Evolutionary conservation across 495 filamentous ascomycete species (phyloP), one percentile per base, ranked within the genome.

Genomic region (Lichenothelia convexa): DNA sequence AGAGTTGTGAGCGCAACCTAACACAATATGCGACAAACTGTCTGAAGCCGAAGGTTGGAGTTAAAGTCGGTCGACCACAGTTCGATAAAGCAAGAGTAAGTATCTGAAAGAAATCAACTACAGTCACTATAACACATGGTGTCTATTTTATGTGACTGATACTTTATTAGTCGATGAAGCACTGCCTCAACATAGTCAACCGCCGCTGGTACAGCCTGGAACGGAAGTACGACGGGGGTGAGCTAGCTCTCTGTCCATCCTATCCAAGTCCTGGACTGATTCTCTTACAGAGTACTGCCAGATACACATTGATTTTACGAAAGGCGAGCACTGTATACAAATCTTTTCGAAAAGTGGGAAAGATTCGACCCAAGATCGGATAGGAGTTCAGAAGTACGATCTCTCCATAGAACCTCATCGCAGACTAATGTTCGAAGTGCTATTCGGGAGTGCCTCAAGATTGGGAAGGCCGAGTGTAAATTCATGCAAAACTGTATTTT

Each of bases 261-360:
- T 32, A 29, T 8, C n/a, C n/a, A n/a, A n/a, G n/a, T n/a, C n/a
- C n/a, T n/a, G n/a, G n/a, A n/a, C n/a, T n/a, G n/a, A n/a, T n/a
- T n/a, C n/a, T n/a, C n/a, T n/a, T n/a, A n/a, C n/a, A n/a, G 81
- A 89, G 50, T 89, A 87, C 40, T 86, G 80, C 45, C 80, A 91
- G 46, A 74, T 92, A 18, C 84, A 93, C 40, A 67, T 93, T 16
- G 73, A 91, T 40, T 58, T 82, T 13, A 58, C 60, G 3, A 72
- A 67, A 30, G 47, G 48, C 0, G 37, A 63, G 3, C 61, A 64
- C 21, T 63, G 58, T 23, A 73, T 92, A 6, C 74, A 76, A 31
- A 81, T 93, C 19, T 91, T 91, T 48, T 89, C 81, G 6, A 93
- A 93, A 54, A 86, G 80, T 41, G 82, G 84, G 24, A 87, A 86